phyloP scores from a whole-genome alignment of 176 grass and related monocot species.

The Hordeum vulgare region DNA sequence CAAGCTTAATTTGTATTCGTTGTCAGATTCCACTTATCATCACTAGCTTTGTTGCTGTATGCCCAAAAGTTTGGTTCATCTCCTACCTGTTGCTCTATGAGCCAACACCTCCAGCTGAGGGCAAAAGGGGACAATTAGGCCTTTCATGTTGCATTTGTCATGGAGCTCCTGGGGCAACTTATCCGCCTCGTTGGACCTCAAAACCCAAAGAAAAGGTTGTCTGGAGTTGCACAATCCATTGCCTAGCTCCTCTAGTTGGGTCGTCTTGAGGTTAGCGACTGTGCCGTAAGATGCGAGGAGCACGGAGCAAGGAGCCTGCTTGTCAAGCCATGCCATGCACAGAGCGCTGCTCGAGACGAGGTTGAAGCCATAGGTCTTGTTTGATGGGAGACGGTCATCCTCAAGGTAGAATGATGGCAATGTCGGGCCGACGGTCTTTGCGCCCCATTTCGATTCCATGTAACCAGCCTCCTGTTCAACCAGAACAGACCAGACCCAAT shows the following conservation, averaged over 20 bases:
- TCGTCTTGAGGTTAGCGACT: background rate
- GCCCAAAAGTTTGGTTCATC: too few species aligned
- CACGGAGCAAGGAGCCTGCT: background rate
- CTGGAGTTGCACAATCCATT: background rate
- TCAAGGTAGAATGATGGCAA: too few species aligned
- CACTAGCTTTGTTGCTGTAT: too few species aligned
- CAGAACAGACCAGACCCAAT: too few species aligned
- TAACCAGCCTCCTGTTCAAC: too few species aligned
- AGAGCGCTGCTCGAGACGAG: background rate
- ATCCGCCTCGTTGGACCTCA: background rate
- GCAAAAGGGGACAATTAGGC: slow-evolving; percentile 3
- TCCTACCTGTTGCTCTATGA: too few species aligned
- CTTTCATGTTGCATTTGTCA: background rate
- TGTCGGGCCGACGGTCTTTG: too few species aligned
- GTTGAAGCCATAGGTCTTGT: too few species aligned
- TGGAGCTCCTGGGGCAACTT: background rate
- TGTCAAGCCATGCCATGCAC: slow-evolving; percentile 5
- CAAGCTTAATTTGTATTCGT: too few species aligned
- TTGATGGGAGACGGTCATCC: too few species aligned
- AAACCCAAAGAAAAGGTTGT: slow-evolving; percentile 11
- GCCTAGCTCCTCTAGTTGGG: slow-evolving; percentile 4
- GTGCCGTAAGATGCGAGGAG: slow-evolving; percentile 32
- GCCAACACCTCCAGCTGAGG: slow-evolving; percentile 24
- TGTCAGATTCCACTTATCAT: too few species aligned
- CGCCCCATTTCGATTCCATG: too few species aligned